Evolutionary conservation across 2,329 filamentous ascomycete species (phyloP).

Genomic region (Sarocladium oryzae): DNA sequence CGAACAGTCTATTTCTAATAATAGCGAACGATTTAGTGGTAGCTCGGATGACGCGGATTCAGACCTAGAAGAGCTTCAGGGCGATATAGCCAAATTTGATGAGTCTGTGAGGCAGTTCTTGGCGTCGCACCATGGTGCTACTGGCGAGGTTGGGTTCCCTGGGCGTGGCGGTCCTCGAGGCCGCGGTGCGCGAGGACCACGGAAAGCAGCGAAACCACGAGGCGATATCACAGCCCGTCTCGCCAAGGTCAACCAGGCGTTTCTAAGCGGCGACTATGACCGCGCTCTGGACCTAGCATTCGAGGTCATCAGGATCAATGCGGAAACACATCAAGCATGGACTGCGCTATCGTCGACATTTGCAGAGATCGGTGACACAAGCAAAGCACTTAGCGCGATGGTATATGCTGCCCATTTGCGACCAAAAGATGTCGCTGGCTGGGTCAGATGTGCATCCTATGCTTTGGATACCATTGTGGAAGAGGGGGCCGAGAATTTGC

Average conservation of each 20-base stretch:
- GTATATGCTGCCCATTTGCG: conserved; percentile 57
- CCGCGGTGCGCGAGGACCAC: conserved; percentile 36
- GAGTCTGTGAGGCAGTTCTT: conserved; percentile 35
- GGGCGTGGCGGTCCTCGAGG: conserved; percentile 18
- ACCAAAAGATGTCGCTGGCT: conserved; percentile 52
- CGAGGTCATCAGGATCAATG: conserved; percentile 62
- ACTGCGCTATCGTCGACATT: conserved; percentile 55
- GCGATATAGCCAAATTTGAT: conserved; percentile 37
- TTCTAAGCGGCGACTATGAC: conserved; percentile 54
- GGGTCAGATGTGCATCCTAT: conserved; percentile 53
- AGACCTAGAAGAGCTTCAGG: conserved; percentile 36
- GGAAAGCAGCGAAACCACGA: conserved; percentile 60
- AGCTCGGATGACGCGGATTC: conserved; percentile 33
- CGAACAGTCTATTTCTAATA: too few relatives aligned
- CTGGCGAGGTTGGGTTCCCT: conserved; percentile 13
- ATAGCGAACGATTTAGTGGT: too few relatives aligned
- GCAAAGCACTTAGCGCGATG: conserved; percentile 52
- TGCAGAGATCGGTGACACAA: conserved; percentile 50
- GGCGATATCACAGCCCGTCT: conserved; percentile 65
- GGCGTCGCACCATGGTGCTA: conserved; percentile 27
- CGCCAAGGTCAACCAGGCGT: conserved; percentile 60
- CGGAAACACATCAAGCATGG: conserved; percentile 61
- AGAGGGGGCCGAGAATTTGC: conserved; percentile 41
- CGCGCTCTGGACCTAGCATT: conserved; percentile 51
- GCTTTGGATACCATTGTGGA: conserved; percentile 43